Base-by-base conservation (phyloP, 768 basidiomycete species). In the Lactifluus rugatus region DNA sequence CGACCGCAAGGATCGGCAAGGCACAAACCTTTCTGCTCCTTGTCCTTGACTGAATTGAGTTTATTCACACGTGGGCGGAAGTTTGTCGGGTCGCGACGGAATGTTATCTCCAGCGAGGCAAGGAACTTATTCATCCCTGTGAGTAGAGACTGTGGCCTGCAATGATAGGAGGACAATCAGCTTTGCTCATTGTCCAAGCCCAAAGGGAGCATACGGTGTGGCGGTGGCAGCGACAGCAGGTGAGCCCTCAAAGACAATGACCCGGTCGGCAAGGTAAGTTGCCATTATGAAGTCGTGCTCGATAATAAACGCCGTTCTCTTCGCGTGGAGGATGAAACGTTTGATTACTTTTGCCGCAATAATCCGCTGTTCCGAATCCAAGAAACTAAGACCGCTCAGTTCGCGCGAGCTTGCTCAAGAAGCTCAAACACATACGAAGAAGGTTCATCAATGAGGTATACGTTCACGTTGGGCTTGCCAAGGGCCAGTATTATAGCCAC, bases 251-350 rank as follows among this genome's bases (percentile, higher is more conserved):
- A 92, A 94, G 13, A 94, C 92, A 59, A 95, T 93, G 66, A 96
- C 93, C 47, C 95, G 88, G 70, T 99, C 96, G 42, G 96, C 95
- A 56, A 99, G 88, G 72, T 99, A 98, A 2, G 95, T 97, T 3
- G 95, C 94, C 95, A 97, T 97, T 76, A 98, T 96, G 73, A 99
- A 97, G 77, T 98, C 95, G 83, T 99, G 96, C 80, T 99, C 96
- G 68, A 99, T 97, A 66, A 99, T 81, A 71, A 99, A 97, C 0
- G 96, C 96, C 1, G 94, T 98, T 75, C 94, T 93, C 78, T 96
- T 96, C 14, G 93, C 82, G 68, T 96, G 89, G 31, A 98, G 83
- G 67, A 99, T 91, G 74, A 95, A 97, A 48, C 95, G 85, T 73
- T 99, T 98, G 77, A 99, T 98, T 66, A 98, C 93, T 70, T 97